These are phyloP conservation scores for Periglandula ipomoeae DNA, from an alignment of 2,329 filamentous ascomycete genomes.

Conservation along the genomic window DNA sequence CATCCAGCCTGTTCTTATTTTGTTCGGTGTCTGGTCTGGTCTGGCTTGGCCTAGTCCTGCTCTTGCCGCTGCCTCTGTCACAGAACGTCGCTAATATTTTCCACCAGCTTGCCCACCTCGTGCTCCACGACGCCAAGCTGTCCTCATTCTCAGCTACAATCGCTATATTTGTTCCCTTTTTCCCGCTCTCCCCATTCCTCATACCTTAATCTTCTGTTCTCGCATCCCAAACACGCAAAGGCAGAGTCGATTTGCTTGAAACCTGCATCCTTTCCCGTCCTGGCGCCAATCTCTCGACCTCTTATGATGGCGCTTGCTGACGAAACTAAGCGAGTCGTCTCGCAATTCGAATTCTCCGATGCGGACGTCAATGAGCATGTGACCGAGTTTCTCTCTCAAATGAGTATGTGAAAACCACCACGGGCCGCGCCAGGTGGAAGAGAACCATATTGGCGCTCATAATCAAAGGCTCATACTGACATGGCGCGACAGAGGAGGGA, in stretches of 20 bases:
- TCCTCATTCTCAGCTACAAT: slow-evolving; percentile 16
- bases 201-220: slow-evolving; percentile 20
- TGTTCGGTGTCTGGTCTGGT: background rate
- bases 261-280: slow-evolving; percentile 43
- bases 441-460: background rate
- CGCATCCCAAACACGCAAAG: slow-evolving; percentile 22
- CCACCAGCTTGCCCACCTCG: slow-evolving; percentile 40
- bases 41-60: slow-evolving; percentile 21
- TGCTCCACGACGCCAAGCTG: slow-evolving; percentile 41
- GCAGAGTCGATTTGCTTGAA: slow-evolving; percentile 45
- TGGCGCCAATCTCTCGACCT: slow-evolving; percentile 43
- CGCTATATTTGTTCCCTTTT: slow-evolving; percentile 11
- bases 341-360: slow-evolving; percentile 76
- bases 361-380: slow-evolving; percentile 73
- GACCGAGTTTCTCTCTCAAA: slow-evolving; percentile 76
- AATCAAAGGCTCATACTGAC: background rate
- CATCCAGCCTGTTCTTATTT: background rate
- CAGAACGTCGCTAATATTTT: slow-evolving; percentile 1
- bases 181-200: slow-evolving; percentile 18
- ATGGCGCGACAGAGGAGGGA: slow-evolving; percentile 57
- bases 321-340: slow-evolving; percentile 71
- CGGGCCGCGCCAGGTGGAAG: background rate
- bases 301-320: slow-evolving; percentile 54
- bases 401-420: slow-evolving; percentile 42
- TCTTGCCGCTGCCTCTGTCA: slow-evolving; percentile 12